phyloP scores from a whole-genome alignment of 192 early-diverging fungal genomes.

The Backusella sp. region DNA sequence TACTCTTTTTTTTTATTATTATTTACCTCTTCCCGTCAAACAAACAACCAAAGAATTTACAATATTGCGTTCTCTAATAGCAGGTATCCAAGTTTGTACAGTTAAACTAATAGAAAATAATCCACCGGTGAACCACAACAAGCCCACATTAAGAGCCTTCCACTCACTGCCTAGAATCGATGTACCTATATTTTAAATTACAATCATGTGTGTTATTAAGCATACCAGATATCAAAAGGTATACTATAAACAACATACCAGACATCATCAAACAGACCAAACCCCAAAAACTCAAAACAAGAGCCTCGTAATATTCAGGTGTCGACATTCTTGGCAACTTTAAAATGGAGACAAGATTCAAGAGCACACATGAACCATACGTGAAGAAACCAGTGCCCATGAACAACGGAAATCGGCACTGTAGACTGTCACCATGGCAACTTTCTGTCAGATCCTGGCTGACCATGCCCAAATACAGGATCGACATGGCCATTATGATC shows the following conservation, averaged over 20 bases:
- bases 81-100: constrained; percentile 27
- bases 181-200: background rate
- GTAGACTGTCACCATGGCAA: background rate
- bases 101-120: constrained; percentile 38
- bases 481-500: background rate
- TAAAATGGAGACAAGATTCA: constrained; percentile 41
- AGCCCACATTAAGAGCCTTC: constrained; percentile 37
- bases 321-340: constrained; percentile 27
- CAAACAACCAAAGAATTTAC: constrained; percentile 39
- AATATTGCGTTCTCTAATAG: constrained; percentile 38
- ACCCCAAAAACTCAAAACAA: constrained; percentile 41
- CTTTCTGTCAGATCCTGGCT: background rate
- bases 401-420: constrained; percentile 35
- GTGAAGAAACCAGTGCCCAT: constrained; percentile 42
- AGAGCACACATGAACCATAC: constrained; percentile 39
- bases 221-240: too few relatives aligned
- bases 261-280: constrained; percentile 29
- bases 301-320: constrained; percentile 40
- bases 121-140: constrained; percentile 47
- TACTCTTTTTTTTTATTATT: background rate
- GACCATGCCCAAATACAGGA: background rate
- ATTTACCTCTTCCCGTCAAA: constrained; percentile 37
- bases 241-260: background rate
- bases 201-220: background rate
- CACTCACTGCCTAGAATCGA: constrained; percentile 17